These are phyloP conservation scores for Leccinum sublutescens DNA, from an alignment of 768 basidiomycete genomes.

Conservation along the genomic window DNA sequence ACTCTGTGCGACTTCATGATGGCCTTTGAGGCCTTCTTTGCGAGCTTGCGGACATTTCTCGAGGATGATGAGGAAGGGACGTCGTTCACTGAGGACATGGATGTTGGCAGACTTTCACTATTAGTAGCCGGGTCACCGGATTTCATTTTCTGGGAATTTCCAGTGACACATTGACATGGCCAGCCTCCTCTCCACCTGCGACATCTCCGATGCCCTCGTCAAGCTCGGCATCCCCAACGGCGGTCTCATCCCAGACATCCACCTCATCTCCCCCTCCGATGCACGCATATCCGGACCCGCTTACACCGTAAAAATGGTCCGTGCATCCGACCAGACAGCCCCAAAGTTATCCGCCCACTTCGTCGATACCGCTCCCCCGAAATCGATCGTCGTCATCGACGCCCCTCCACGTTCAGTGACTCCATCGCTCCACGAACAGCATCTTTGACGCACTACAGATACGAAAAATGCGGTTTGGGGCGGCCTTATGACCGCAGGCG, in stretches of 20 bases:
- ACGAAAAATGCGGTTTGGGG: slow-evolving; percentile 88
- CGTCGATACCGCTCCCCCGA: slow-evolving; percentile 70
- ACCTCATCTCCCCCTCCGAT: slow-evolving; percentile 39
- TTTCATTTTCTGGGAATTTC: neutral
- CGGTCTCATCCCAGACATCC: slow-evolving; percentile 79
- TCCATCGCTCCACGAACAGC: neutral
- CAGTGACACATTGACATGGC: slow-evolving; percentile 12
- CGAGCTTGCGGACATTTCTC: slow-evolving; percentile 32
- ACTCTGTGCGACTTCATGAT: slow-evolving; percentile 73
- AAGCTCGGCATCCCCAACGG: slow-evolving; percentile 73
- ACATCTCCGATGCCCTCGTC: slow-evolving; percentile 86
- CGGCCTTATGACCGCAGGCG: slow-evolving; percentile 87
- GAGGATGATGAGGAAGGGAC: slow-evolving; percentile 12
- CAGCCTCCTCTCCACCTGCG: slow-evolving; percentile 71
- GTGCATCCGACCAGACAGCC: slow-evolving; percentile 51
- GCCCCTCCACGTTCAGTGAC: slow-evolving; percentile 61
- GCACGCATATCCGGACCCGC: slow-evolving; percentile 67
- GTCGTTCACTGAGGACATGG: slow-evolving; percentile 3
- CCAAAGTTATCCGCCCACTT: slow-evolving; percentile 73
- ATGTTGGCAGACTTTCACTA: slow-evolving; percentile 1
- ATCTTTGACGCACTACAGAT: slow-evolving; percentile 37
- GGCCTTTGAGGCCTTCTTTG: slow-evolving; percentile 48
- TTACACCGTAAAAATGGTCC: slow-evolving; percentile 85
- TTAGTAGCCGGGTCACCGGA: neutral
- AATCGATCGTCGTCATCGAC: slow-evolving; percentile 70